Conservation (phyloP, 2,329 filamentous ascomycete genomes). For the Microsporum ferrugineum region DNA sequence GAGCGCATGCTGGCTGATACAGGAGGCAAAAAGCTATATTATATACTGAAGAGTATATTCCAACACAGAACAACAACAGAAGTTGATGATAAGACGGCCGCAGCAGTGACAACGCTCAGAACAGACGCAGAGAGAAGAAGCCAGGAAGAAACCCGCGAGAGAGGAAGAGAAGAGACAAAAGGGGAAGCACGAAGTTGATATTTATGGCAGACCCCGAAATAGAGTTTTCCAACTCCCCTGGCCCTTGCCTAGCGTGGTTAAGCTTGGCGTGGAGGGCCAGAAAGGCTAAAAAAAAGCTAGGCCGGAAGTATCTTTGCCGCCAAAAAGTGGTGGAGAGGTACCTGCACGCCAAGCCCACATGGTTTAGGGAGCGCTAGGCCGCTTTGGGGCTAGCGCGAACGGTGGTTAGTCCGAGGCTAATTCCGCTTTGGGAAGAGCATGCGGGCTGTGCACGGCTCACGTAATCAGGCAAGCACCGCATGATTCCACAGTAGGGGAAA, state of each 20-base stretch:
- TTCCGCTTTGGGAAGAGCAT: not conserved
- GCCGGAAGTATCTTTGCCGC: too few species aligned
- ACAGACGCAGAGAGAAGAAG: slow-evolving; percentile 1
- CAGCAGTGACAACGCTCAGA: not conserved
- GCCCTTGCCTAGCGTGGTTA: not conserved
- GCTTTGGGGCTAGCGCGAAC: not conserved
- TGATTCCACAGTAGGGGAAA: not conserved
- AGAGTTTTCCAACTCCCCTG: not conserved
- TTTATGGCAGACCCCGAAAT: not conserved
- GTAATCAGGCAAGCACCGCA: too few species aligned
- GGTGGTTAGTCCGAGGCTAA: not conserved
- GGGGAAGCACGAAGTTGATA: slow-evolving; percentile 10
- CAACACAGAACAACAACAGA: not conserved
- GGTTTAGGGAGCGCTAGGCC: not conserved
- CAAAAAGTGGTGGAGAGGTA: not conserved
- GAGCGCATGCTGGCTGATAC: not conserved
- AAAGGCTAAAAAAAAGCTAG: not conserved
- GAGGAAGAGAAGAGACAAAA: slow-evolving; percentile 1
- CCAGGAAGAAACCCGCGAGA: not conserved
- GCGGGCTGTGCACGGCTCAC: not conserved
- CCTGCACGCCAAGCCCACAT: not conserved
- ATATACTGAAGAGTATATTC: too few species aligned
- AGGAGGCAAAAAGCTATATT: not conserved
- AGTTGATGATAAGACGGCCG: not conserved
- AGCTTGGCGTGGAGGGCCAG: not conserved